phyloP scores from a whole-genome alignment of 208 protist species.

The Crithidia acanthocephali region DNA sequence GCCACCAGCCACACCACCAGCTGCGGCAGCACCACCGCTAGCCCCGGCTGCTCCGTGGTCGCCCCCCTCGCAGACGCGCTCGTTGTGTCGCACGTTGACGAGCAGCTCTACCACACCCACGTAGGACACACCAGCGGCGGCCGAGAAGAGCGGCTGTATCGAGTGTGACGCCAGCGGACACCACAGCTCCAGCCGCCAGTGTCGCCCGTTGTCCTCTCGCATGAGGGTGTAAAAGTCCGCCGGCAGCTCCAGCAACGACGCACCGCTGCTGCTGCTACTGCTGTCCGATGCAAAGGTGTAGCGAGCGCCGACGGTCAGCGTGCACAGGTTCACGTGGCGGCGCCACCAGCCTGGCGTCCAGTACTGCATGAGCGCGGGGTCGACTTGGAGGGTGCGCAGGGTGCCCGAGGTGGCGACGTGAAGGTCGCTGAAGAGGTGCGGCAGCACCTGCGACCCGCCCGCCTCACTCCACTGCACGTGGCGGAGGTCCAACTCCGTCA shows the following conservation, averaged over 20 bases:
- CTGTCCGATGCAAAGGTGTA: slow-evolving; percentile 12
- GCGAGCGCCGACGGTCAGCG: slow-evolving; percentile 56
- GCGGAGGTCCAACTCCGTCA: slow-evolving; percentile 71
- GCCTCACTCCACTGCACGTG: slow-evolving; percentile 57
- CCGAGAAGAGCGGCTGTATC: slow-evolving; percentile 42
- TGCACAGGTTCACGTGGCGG: slow-evolving; percentile 44
- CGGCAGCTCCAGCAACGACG: slow-evolving; percentile 36
- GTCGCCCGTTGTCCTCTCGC: slow-evolving; percentile 24
- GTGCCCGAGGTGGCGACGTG: slow-evolving; percentile 56
- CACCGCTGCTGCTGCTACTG: slow-evolving; percentile 5
- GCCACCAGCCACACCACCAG: neutral
- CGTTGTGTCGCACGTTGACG: slow-evolving; percentile 59
- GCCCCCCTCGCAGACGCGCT: slow-evolving; percentile 28
- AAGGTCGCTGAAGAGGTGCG: slow-evolving; percentile 75
- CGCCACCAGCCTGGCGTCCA: slow-evolving; percentile 86
- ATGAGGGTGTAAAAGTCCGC: slow-evolving; percentile 64
- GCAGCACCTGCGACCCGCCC: slow-evolving; percentile 18
- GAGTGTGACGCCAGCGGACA: slow-evolving; percentile 44
- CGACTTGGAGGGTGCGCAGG: slow-evolving; percentile 69
- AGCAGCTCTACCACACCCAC: slow-evolving; percentile 61
- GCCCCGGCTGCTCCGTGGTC: slow-evolving; percentile 7
- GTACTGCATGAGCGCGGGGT: slow-evolving; percentile 47
- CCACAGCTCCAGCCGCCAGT: slow-evolving; percentile 83
- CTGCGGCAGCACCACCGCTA: neutral
- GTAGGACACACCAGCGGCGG: slow-evolving; percentile 32